Base-by-base conservation (phyloP, 2,329 filamentous ascomycete genomes). In the Pestalotiopsis sp. region DNA sequence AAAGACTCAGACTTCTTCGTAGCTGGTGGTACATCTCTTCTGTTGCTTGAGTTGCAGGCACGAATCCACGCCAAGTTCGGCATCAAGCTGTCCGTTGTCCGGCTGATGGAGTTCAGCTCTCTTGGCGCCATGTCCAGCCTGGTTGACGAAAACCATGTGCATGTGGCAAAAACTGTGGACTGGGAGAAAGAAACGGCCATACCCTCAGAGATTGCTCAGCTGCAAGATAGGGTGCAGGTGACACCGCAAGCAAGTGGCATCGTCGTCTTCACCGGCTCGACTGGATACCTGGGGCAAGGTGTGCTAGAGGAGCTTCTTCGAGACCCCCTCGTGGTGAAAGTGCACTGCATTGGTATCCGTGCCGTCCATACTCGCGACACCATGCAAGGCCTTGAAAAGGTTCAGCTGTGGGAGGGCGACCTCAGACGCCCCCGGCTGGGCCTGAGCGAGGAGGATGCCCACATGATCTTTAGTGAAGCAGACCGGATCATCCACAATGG, bases 401-500 rank as follows among this genome's bases (percentile, higher is more conserved):
- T 62, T 31, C 12, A 14, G 5, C 4, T 14, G 9, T 25, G 31
- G n/a, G 25, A n/a, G 4, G 59, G 59, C 0, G 31, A 62, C 1
- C 59, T 62, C 31, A 12, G n/a, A 14, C 11, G 9, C 9, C 59
- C 59, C 12, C 11, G 17, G 1, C 27, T 62, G 14, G 59, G 59
- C 3, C 25, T 62, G 12, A 36, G 14, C 31, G 12, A 31, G 14
- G 11, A 4, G 27, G 31, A 31, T n/a, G 11, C n/a, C 20, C n/a
- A 12, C 5, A 2, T 0, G 11, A 31, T 62, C 20, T 62, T 62
- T 13, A 20, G 12, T 1, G 17, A 27, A 20, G 59, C n/a, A 31
- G 74, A 80, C 25, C 71, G 77, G 9, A 83, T 91, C 61, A 84
- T 92, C 23, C 90, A 88, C 74, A 81, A 78, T 65, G 86, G 83